Conservation (phyloP, 805 yeast species). For the Candida sphagnicola region DNA sequence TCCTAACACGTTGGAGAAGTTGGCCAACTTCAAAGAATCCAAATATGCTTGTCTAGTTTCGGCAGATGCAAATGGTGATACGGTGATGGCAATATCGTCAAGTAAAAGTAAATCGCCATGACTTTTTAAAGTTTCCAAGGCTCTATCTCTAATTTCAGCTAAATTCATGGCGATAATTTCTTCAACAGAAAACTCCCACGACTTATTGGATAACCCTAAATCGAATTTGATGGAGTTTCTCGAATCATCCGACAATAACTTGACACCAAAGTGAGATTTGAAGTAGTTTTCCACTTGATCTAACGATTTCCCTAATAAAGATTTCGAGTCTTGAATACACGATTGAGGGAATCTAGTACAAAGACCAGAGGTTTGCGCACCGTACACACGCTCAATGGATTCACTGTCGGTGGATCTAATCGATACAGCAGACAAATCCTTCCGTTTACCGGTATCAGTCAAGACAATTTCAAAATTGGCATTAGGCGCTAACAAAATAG, state of each 20-base stretch:
- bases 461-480: slow-evolving; percentile 83
- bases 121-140: slow-evolving; percentile 55
- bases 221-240: slow-evolving; percentile 56
- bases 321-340: slow-evolving; percentile 64
- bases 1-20: slow-evolving; percentile 52
- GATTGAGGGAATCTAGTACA: slow-evolving; percentile 71
- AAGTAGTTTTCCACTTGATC: slow-evolving; percentile 49
- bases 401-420: slow-evolving; percentile 42
- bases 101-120: slow-evolving; percentile 47
- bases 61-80: slow-evolving; percentile 67
- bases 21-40: slow-evolving; percentile 72
- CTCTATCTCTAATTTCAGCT: slow-evolving; percentile 60
- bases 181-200: slow-evolving; percentile 50
- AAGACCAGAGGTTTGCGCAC: slow-evolving; percentile 66
- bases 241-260: slow-evolving; percentile 34
- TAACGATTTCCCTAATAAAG: slow-evolving; percentile 62
- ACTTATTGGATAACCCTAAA: slow-evolving; percentile 30
- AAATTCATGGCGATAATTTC: slow-evolving; percentile 84
- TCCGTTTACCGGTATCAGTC: slow-evolving; percentile 88
- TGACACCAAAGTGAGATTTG: slow-evolving; percentile 58
- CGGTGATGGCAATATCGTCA: slow-evolving; percentile 67
- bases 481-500: slow-evolving; percentile 86
- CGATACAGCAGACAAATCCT: slow-evolving; percentile 78
- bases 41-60: slow-evolving; percentile 65
- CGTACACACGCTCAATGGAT: slow-evolving; percentile 69